These are phyloP conservation scores for Olyra latifolia DNA, from an alignment of 176 grass and related monocot genomes.

Conservation along the genomic window DNA sequence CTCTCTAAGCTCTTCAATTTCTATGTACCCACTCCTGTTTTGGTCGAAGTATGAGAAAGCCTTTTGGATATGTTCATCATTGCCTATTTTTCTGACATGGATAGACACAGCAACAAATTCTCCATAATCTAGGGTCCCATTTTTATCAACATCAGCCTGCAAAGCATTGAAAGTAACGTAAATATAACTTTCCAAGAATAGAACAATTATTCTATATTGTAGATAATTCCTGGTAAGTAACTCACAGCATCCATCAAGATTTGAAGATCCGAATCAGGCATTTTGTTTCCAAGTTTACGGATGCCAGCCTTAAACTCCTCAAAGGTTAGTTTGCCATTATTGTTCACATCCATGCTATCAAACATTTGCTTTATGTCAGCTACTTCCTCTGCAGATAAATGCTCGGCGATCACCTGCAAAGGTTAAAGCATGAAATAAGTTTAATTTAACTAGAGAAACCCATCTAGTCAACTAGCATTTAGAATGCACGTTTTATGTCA, in stretches of 20 bases:
- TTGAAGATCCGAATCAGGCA: constrained; percentile 67
- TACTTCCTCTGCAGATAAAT: constrained; percentile 85
- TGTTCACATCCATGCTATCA: constrained; percentile 65
- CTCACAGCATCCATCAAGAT: constrained; percentile 90
- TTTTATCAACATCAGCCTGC: constrained; percentile 82
- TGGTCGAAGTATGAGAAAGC: constrained; percentile 81
- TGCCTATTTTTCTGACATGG: constrained; percentile 76
- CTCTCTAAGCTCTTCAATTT: constrained; percentile 82
- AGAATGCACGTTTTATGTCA: constrained; percentile 3
- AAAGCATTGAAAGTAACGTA: constrained; percentile 36
- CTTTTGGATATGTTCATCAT: constrained; percentile 73
- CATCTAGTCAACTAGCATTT: background rate
- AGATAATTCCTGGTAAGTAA: constrained; percentile 13
- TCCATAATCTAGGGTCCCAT: constrained; percentile 67
- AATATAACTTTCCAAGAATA: background rate
- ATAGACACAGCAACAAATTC: constrained; percentile 93
- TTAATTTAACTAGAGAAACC: constrained; percentile 10
- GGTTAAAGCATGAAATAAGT: constrained; percentile 16
- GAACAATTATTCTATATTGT: background rate
- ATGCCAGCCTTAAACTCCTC: constrained; percentile 82
- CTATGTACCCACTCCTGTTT: constrained; percentile 83
- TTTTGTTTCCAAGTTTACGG: constrained; percentile 69
- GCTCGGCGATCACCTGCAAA: constrained; percentile 81
- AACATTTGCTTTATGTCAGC: constrained; percentile 87
- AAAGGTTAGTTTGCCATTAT: constrained; percentile 66